These are phyloP conservation scores for Aureobasidium vineae DNA, from an alignment of 2,329 filamentous ascomycete species.

Conservation along the genomic window DNA sequence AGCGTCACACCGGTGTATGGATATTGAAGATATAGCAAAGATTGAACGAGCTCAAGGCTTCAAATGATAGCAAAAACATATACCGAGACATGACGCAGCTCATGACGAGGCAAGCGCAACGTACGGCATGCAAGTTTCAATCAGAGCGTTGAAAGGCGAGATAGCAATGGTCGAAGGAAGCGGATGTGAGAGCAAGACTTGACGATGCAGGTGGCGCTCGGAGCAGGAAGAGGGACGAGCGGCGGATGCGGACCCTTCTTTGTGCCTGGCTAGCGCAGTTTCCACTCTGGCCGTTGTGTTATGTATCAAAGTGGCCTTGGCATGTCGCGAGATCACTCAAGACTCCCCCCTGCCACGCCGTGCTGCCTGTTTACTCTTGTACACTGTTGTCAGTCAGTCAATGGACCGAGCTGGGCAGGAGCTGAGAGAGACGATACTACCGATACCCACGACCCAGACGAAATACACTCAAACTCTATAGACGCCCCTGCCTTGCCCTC, in stretches of 20 bases:
- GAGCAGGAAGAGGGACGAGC: background rate
- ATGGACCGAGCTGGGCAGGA: background rate
- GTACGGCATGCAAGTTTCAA: background rate
- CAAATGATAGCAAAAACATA: background rate
- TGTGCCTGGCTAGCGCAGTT: constrained; percentile 7
- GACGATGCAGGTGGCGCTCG: background rate
- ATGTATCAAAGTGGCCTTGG: constrained; percentile 18
- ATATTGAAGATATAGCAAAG: background rate
- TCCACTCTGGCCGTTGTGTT: background rate
- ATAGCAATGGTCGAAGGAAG: constrained; percentile 11
- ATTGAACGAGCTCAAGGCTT: background rate
- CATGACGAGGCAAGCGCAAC: background rate
- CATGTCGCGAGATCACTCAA: background rate
- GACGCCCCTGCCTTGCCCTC: background rate
- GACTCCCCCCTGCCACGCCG: background rate
- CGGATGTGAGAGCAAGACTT: background rate
- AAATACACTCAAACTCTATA: background rate
- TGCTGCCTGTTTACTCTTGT: background rate
- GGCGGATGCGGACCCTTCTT: background rate
- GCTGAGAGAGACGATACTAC: background rate
- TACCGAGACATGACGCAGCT: constrained; percentile 19
- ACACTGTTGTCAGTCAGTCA: background rate
- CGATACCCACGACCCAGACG: background rate
- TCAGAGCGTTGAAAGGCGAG: constrained; percentile 12
- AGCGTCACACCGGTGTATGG: constrained; percentile 3